These are phyloP conservation scores for Martiniozyma asiatica DNA, from an alignment of 1,139 yeast genomes.

Conservation along the genomic window DNA sequence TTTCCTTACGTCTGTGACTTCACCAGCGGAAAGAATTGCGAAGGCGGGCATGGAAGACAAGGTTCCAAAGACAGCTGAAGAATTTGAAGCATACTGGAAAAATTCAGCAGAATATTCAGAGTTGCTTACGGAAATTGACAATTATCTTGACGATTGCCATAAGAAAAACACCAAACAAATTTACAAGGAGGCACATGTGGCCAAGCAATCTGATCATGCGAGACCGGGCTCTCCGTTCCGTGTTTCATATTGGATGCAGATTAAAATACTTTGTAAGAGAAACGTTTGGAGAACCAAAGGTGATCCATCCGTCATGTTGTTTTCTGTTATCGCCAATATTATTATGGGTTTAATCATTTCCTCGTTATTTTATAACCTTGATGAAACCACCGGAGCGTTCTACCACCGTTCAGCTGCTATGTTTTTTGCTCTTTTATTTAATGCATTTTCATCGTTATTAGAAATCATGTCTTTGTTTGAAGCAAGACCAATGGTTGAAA, in stretches of 20 bases:
- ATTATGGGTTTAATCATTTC: conserved; percentile 42
- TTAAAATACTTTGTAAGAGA: conserved; percentile 32
- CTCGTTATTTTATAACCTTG: conserved; percentile 35
- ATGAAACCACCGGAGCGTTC: conserved; percentile 33
- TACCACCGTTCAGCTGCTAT: conserved; percentile 47
- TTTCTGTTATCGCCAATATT: conserved; percentile 33
- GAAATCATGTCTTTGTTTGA: conserved; percentile 35
- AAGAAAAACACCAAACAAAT: conserved; percentile 24
- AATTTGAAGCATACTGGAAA: conserved; percentile 36
- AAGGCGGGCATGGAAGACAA: conserved; percentile 36
- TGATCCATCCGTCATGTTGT: conserved; percentile 36
- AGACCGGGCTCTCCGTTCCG: conserved; percentile 32
- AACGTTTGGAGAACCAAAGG: conserved; percentile 38
- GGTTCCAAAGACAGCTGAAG: conserved; percentile 27
- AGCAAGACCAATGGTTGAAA: conserved; percentile 41
- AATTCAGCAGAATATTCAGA: conserved; percentile 27
- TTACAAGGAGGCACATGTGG: conserved; percentile 24
- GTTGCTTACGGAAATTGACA: conserved; percentile 24
- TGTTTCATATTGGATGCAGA: conserved; percentile 32
- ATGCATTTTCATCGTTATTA: conserved; percentile 42
- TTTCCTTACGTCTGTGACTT: conserved; percentile 65
- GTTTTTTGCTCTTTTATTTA: conserved; percentile 40
- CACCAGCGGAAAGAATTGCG: conserved; percentile 54
- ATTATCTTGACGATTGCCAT: conserved; percentile 19
- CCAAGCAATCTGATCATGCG: conserved; percentile 28